Conservation (phyloP, 306 rosid genomes). For the Sechiopsis laciniata region DNA sequence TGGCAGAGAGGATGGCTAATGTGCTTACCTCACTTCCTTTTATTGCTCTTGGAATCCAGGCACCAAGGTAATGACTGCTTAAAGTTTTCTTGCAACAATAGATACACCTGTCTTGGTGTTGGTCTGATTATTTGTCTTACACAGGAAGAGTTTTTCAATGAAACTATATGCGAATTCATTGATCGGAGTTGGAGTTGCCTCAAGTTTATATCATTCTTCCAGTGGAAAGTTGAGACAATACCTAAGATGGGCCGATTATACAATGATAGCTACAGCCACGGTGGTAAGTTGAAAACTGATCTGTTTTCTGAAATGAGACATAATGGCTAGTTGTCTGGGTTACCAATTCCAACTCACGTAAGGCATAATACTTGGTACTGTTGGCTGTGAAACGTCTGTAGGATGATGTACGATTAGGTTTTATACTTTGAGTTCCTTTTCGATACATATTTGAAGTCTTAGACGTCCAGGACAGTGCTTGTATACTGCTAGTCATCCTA, state of each 20-base stretch:
- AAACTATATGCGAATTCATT: constrained; percentile 91
- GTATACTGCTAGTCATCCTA: background rate
- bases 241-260: constrained; percentile 88
- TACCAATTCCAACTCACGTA: background rate
- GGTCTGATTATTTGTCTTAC: constrained; percentile 18
- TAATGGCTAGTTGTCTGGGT: background rate
- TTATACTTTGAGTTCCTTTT: background rate
- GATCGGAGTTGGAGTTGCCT: constrained; percentile 96
- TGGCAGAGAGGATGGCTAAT: constrained; percentile 68
- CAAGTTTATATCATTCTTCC: constrained; percentile 82
- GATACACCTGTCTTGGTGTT: constrained; percentile 10
- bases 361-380: background rate
- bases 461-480: background rate
- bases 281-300: constrained; percentile 51
- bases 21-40: constrained; percentile 92
- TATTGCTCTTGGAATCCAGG: constrained; percentile 66
- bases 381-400: background rate
- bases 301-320: background rate
- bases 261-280: constrained; percentile 92
- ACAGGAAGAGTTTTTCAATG: constrained; percentile 66
- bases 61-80: constrained; percentile 63
- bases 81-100: constrained; percentile 20
- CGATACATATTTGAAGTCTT: background rate
- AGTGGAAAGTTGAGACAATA: constrained; percentile 65
- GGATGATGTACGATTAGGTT: background rate